phyloP scores from a whole-genome alignment of 2,329 filamentous ascomycete species.

The Colletotrichum caudatum region DNA sequence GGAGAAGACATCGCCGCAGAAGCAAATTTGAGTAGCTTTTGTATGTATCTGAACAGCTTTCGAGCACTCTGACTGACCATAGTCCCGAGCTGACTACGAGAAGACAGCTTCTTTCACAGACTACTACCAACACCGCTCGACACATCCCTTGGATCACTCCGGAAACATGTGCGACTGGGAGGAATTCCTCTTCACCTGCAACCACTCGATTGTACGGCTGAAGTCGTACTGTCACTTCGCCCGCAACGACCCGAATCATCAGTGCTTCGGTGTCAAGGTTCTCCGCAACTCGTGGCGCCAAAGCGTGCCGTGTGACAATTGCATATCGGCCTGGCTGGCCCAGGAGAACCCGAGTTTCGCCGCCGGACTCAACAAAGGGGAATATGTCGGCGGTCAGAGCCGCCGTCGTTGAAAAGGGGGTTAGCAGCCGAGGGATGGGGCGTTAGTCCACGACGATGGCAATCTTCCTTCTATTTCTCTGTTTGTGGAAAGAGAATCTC shows the following conservation, averaged over 20 bases:
- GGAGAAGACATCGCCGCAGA: background rate
- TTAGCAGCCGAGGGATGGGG: background rate
- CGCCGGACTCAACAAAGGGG: constrained; percentile 18
- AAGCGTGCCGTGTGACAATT: constrained; percentile 64
- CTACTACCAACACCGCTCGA: too few relatives aligned
- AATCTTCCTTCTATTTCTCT: background rate
- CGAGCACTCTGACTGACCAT: background rate
- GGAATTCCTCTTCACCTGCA: constrained; percentile 75
- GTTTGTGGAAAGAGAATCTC: background rate
- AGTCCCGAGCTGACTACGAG: background rate
- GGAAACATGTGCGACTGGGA: constrained; percentile 77
- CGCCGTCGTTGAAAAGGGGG: constrained; percentile 18
- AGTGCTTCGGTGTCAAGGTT: constrained; percentile 76
- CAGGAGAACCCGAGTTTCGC: constrained; percentile 22
- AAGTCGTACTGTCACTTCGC: constrained; percentile 81
- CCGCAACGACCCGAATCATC: constrained; percentile 77
- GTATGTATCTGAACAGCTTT: background rate
- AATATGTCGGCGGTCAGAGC: constrained; percentile 14
- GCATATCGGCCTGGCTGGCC: constrained; percentile 47
- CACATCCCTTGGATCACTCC: background rate
- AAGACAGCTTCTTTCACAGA: background rate
- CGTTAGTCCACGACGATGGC: background rate
- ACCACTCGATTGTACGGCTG: constrained; percentile 69
- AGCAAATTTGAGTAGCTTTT: too few relatives aligned
- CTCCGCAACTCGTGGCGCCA: constrained; percentile 72